Conservation (phyloP, 139 green algal genomes). For the Yamagishiella unicocca region DNA sequence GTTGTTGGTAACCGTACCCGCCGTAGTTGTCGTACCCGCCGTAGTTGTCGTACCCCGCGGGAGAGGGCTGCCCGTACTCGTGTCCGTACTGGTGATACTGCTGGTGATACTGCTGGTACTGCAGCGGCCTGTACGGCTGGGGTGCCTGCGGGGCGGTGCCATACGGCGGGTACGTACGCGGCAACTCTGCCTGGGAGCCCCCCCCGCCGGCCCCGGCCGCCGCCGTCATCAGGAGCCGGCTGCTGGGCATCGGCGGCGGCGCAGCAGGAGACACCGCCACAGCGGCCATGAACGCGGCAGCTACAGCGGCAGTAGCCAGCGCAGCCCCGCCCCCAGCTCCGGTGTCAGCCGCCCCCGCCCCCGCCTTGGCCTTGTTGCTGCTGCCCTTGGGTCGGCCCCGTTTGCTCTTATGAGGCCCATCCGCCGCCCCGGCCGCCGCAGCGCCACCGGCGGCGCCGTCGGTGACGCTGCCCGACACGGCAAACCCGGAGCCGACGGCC, state of each 20-base stretch:
- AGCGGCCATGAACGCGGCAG: not conserved
- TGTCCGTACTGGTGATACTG: not conserved
- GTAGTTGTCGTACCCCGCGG: not conserved
- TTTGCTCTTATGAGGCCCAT: not conserved
- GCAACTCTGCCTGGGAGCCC: too few species aligned
- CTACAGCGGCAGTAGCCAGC: not conserved
- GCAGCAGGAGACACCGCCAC: too few species aligned
- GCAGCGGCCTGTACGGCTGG: not conserved
- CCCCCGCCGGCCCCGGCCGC: not conserved
- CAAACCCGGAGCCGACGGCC: not conserved
- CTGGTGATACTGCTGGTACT: not conserved
- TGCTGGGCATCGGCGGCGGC: conserved; percentile 38
- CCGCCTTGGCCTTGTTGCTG: not conserved
- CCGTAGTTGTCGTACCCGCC: not conserved
- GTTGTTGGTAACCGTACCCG: not conserved
- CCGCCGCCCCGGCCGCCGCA: not conserved
- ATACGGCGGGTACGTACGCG: too few species aligned
- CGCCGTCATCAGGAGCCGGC: not conserved
- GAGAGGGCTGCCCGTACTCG: not conserved
- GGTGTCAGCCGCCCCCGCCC: not conserved
- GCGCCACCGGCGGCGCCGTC: not conserved
- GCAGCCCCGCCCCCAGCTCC: not conserved
- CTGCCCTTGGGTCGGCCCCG: not conserved
- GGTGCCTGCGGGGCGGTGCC: not conserved
- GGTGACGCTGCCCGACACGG: not conserved